Percentiles rank a stretch among this genome's conserved stretches.
phyloP scores from a whole-genome alignment of 345 rosid species.

The Cardamine occulta region DNA sequence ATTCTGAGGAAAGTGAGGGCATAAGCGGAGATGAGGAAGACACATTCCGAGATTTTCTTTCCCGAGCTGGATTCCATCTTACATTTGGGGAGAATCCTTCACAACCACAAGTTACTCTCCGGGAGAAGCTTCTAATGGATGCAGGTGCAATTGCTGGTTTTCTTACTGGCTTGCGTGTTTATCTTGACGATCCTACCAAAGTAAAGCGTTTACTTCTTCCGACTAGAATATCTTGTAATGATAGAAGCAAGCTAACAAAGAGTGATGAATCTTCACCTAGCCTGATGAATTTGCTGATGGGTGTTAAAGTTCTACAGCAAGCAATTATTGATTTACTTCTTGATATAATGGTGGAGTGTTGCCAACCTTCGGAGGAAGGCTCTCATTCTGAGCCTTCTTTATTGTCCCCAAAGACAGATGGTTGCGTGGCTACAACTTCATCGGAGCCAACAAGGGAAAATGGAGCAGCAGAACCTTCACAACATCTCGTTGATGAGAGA shows the following conservation, averaged over 20 bases:
- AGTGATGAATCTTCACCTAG: conserved; percentile 93
- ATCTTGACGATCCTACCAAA: conserved; percentile 97
- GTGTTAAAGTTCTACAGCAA: conserved; percentile 99
- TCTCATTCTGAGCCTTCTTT: conserved; percentile 39
- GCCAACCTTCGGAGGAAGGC: conserved; percentile 90
- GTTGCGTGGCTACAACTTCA: background rate
- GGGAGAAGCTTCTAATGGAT: conserved; percentile 92
- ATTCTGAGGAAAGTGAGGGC: conserved; percentile 97
- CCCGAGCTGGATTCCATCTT: conserved; percentile 97
- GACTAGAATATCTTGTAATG: conserved; percentile 78
- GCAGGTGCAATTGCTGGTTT: conserved; percentile 99
- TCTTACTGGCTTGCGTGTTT: conserved; percentile 87
- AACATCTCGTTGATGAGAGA: conserved; percentile 69
- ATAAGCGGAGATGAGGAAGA: conserved; percentile 98
- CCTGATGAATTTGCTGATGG: conserved; percentile 97
- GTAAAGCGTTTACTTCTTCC: conserved; percentile 98
- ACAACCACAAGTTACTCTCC: conserved; percentile 68
- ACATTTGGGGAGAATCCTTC: conserved; percentile 90
- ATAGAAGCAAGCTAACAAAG: conserved; percentile 71
- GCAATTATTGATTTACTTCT: conserved; percentile 95
- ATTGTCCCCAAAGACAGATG: conserved; percentile 34
- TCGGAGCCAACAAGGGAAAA: conserved; percentile 59
- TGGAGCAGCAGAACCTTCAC: conserved; percentile 61
- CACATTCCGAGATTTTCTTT: conserved; percentile 91
- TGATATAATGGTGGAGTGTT: conserved; percentile 98